Evolutionary conservation across 805 yeast genomes (phyloP).

Genomic region (Martiniozyma abietophila): DNA sequence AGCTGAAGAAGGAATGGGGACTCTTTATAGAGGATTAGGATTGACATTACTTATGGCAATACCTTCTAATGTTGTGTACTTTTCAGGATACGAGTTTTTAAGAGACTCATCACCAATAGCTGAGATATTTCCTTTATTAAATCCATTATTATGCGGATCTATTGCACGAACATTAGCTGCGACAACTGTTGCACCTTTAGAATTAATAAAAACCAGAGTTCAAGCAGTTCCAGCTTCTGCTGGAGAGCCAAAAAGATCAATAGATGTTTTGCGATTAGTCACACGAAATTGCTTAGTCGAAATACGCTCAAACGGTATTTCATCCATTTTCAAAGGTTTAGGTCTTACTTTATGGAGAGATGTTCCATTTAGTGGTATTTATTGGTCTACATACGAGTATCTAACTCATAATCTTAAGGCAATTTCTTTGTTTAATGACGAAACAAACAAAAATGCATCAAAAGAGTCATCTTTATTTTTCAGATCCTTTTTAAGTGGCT

Average conservation of each 20-base stretch:
- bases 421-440: conserved; percentile 18
- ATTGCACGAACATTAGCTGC: conserved; percentile 79
- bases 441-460: conserved; percentile 6
- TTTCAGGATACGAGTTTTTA: conserved; percentile 84
- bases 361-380: conserved; percentile 92
- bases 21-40: conserved; percentile 86
- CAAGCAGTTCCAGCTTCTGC: conserved; percentile 65
- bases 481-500: conserved; percentile 72
- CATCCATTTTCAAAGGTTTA: conserved; percentile 72
- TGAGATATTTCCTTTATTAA: conserved; percentile 29
- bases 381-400: conserved; percentile 83
- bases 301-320: conserved; percentile 46
- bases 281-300: conserved; percentile 28
- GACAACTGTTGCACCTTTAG: conserved; percentile 78
- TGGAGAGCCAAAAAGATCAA: conserved; percentile 19
- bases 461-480: conserved; percentile 28
- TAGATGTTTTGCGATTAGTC: conserved; percentile 41
- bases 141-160: conserved; percentile 81
- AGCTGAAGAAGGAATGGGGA: conserved; percentile 59
- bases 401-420: conserved; percentile 24
- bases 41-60: conserved; percentile 79
- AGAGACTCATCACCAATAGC: conserved; percentile 62
- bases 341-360: conserved; percentile 91
- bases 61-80: conserved; percentile 89
- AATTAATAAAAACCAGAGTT: conserved; percentile 75